These are phyloP conservation scores for Actinidia arguta DNA, from an alignment of 179 eudicot species.

Conservation along the genomic window DNA sequence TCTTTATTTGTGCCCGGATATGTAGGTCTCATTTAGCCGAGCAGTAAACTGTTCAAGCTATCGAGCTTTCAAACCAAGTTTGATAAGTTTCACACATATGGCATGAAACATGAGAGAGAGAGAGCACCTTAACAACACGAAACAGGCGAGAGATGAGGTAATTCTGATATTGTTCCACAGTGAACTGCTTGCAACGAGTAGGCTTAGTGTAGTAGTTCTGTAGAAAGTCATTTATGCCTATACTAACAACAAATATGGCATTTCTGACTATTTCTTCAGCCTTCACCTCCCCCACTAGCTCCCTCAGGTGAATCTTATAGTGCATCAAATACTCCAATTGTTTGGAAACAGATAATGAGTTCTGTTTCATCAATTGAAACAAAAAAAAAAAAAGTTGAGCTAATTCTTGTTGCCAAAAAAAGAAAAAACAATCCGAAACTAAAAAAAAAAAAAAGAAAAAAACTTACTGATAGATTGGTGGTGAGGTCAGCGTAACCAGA, in stretches of 20 bases:
- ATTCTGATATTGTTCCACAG: constrained; percentile 38
- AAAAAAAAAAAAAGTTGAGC: too few species aligned
- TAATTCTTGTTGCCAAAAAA: too few species aligned
- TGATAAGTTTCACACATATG: too few species aligned
- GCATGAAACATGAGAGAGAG: too few species aligned
- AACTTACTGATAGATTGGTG: constrained; percentile 47
- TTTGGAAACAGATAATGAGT: constrained; percentile 32
- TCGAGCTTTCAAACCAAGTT: too few species aligned
- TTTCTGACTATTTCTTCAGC: constrained; percentile 36
- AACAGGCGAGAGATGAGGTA: constrained; percentile 36
- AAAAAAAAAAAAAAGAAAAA: too few species aligned
- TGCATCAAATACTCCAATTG: constrained; percentile 49
- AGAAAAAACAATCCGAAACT: too few species aligned
- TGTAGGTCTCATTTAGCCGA: too few species aligned
- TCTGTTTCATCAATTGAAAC: constrained; percentile 28
- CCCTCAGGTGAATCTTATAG: constrained; percentile 40
- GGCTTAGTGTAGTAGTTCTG: constrained; percentile 47
- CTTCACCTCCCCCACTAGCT: constrained; percentile 33
- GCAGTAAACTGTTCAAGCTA: too few species aligned
- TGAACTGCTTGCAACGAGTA: constrained; percentile 42
- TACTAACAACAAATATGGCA: constrained; percentile 40
- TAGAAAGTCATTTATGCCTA: constrained; percentile 58
- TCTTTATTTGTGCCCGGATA: too few species aligned
- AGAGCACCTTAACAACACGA: constrained; percentile 34
- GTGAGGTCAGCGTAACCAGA: constrained; percentile 59